These are phyloP conservation scores for Cicer bijugum DNA, from an alignment of 306 rosid genomes.

Conservation along the genomic window DNA sequence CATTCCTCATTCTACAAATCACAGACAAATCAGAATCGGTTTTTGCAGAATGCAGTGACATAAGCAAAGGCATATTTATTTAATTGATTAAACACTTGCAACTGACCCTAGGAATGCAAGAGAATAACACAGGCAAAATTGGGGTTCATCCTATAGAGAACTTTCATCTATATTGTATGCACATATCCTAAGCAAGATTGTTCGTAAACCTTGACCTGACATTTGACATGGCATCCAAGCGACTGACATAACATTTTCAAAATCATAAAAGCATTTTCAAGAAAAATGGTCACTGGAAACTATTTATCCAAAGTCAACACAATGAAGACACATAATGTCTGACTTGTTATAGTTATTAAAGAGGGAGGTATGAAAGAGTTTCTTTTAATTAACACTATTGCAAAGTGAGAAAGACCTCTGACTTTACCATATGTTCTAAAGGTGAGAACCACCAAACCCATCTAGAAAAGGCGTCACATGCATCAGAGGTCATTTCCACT, in stretches of 20 bases:
- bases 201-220: neutral
- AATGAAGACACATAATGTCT: neutral
- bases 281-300: constrained; percentile 9
- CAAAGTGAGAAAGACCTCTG: constrained; percentile 10
- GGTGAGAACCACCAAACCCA: constrained; percentile 8
- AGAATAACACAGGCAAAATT: neutral
- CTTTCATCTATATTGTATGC: neutral
- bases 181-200: constrained; percentile 11
- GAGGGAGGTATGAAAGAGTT: constrained; percentile 1
- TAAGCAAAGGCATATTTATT: constrained; percentile 5
- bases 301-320: neutral
- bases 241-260: neutral
- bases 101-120: constrained; percentile 22
- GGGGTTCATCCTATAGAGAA: neutral
- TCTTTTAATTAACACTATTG: neutral
- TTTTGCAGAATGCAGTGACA: constrained; percentile 19
- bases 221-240: constrained; percentile 2
- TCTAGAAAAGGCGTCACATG: neutral
- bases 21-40: constrained; percentile 4
- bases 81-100: constrained; percentile 4
- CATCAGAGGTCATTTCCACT: no score
- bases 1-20: constrained; percentile 12
- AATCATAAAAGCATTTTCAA: constrained; percentile 4
- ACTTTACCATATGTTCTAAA: constrained; percentile 4
- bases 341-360: neutral